Conservation (phyloP, 495 filamentous ascomycete species). For the Aspergillus nidulans region DNA sequence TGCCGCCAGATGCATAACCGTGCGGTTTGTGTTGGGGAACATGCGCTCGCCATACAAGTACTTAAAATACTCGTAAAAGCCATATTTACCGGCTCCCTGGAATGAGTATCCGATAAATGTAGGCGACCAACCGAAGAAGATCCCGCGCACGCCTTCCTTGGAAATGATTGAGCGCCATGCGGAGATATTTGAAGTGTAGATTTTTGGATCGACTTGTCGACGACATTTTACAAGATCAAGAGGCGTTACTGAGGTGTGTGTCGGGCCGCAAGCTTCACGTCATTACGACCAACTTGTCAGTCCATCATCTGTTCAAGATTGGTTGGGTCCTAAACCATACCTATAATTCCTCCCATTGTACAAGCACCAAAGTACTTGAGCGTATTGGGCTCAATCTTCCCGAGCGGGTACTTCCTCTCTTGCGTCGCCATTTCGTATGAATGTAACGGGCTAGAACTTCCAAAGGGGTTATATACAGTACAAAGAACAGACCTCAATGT, state of each 20-base stretch:
- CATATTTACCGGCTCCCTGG: constrained; percentile 75
- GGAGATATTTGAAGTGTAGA: constrained; percentile 63
- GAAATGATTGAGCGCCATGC: constrained; percentile 63
- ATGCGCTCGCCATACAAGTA: constrained; percentile 61
- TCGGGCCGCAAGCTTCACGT: constrained; percentile 53
- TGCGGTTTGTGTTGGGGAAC: constrained; percentile 59
- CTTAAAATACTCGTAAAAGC: constrained; percentile 74
- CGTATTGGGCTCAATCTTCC: constrained; percentile 63
- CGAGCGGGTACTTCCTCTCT: constrained; percentile 42
- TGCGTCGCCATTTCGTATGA: constrained; percentile 28
- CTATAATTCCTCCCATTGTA: constrained; percentile 60
- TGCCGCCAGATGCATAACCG: constrained; percentile 60
- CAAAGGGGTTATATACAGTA: neutral
- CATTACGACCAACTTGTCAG: neutral
- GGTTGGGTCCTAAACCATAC: constrained; percentile 28
- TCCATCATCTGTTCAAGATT: neutral
- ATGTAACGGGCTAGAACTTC: neutral
- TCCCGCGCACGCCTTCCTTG: constrained; percentile 61
- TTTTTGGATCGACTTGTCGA: constrained; percentile 66
- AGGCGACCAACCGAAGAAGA: constrained; percentile 70
- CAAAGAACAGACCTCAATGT: neutral
- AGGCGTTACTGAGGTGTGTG: constrained; percentile 57
- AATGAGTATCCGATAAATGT: constrained; percentile 67
- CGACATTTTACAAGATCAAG: constrained; percentile 67
- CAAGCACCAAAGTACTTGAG: constrained; percentile 63